A percentile compares a stretch with the other conserved stretches of the same genome.
Evolutionary conservation across 2,329 filamentous ascomycete genomes (phyloP).

Genomic region (Ampelomyces quisqualis): DNA sequence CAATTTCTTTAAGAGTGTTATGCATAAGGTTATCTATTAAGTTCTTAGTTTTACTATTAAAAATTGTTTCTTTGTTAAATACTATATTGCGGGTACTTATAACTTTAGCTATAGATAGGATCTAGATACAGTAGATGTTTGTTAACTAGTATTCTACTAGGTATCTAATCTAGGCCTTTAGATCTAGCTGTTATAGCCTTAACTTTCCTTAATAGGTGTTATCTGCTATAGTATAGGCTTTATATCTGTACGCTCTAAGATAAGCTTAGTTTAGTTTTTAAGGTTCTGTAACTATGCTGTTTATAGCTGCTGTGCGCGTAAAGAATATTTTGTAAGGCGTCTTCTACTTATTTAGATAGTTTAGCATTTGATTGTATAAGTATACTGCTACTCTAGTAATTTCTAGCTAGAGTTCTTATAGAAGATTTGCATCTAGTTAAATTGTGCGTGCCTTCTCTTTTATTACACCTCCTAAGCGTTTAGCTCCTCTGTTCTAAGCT

Average conservation of each 20-base stretch:
- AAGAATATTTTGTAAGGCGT: slow-evolving; percentile 10
- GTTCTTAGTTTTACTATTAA: slow-evolving; percentile 7
- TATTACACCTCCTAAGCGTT: slow-evolving; percentile 9
- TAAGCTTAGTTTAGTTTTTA: slow-evolving; percentile 4
- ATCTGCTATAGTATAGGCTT: slow-evolving; percentile 6
- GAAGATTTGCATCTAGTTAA: slow-evolving; percentile 5
- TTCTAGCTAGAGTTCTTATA: slow-evolving; percentile 4
- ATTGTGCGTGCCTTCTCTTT: slow-evolving; percentile 7
- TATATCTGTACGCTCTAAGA: slow-evolving; percentile 8
- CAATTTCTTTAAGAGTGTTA: slow-evolving; percentile 7
- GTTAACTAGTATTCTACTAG: slow-evolving; percentile 6
- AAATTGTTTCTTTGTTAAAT: slow-evolving; percentile 7
- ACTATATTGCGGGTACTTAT: slow-evolving; percentile 6
- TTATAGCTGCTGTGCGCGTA: not conserved
- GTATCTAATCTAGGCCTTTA: slow-evolving; percentile 8
- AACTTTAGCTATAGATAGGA: slow-evolving; percentile 5
- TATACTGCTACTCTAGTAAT: slow-evolving; percentile 7
- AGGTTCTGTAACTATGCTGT: not conserved
- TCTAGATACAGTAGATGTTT: slow-evolving; percentile 8
- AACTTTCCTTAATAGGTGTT: not conserved
- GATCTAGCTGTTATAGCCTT: slow-evolving; percentile 6
- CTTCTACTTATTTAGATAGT: slow-evolving; percentile 7
- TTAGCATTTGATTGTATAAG: slow-evolving; percentile 10
- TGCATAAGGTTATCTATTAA: slow-evolving; percentile 11
- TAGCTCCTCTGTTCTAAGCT: slow-evolving; percentile 6